Evolutionary conservation across 2,329 filamentous ascomycete species (phyloP).

Genomic region (Pseudogymnoascus sp.): DNA sequence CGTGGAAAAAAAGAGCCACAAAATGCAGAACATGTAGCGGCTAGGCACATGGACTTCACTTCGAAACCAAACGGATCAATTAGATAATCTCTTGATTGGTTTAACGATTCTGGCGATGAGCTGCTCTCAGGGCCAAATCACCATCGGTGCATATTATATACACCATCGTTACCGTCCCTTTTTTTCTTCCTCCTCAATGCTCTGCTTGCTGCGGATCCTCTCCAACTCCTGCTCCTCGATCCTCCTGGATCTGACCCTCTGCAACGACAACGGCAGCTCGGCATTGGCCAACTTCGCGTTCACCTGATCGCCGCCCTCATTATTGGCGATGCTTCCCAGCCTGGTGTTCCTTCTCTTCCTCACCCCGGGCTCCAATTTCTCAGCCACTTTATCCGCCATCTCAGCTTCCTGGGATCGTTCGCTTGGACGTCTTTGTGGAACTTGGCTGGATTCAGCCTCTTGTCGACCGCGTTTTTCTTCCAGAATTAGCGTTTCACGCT

Average conservation of each 20-base stretch:
- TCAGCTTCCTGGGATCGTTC: slow-evolving; percentile 12
- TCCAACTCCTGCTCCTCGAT: slow-evolving; percentile 25
- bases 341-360: slow-evolving; percentile 17
- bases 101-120: not conserved
- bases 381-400: slow-evolving; percentile 12
- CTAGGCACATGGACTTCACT: not conserved
- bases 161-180: not conserved
- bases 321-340: slow-evolving; percentile 14
- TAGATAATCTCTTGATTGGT: not conserved
- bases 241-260: slow-evolving; percentile 39
- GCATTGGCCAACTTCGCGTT: slow-evolving; percentile 21
- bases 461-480: slow-evolving; percentile 2
- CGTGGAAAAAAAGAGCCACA: too few species aligned
- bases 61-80: not conserved
- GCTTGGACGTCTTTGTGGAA: not conserved
- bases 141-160: not conserved
- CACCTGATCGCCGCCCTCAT: slow-evolving; percentile 13
- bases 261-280: slow-evolving; percentile 40
- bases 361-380: slow-evolving; percentile 21
- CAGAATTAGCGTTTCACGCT: slow-evolving; percentile 16
- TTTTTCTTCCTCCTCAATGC: not conserved
- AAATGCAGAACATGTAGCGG: not conserved
- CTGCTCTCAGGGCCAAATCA: not conserved
- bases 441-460: slow-evolving; percentile 8
- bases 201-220: slow-evolving; percentile 10